Base-by-base conservation (phyloP, 2,329 filamentous ascomycete genomes). In the Ilyonectria destructans region DNA sequence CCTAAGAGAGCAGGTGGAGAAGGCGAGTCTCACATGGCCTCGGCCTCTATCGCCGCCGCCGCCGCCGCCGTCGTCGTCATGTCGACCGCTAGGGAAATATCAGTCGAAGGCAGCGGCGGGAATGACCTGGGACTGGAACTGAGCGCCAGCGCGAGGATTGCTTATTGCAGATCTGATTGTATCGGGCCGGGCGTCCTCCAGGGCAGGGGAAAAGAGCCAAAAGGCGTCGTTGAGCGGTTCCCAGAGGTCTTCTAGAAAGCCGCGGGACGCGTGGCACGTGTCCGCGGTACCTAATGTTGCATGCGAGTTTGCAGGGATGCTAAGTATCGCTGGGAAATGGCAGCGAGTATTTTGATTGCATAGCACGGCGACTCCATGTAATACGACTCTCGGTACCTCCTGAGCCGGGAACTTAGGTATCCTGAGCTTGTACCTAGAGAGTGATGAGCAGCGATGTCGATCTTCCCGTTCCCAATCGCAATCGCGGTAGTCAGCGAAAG, bases 1-100 rank as follows among this genome's bases (percentile, higher is more conserved):
- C 55, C 19, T 29, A n/a, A 43, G 40, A 19, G 40, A 26, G n/a
- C 19, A 33, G 51, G 58, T 23, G 29, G 29, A 12, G 40, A 43
- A 17, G 43, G 26, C 49, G n/a, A 21, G 59, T 55, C 65, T 58
- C 64, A 46, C 54, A 54, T 54, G 45, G 40, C 49, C 19, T 43
- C 52, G 29, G 48, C 40, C 17, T 40, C 31, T 46, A 15, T n/a
- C 12, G 31, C 12, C 12, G 23, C 48, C 29, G 23, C 12, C 31
- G 52, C 51, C 26, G 56, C 61, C 40, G 23, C 26, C 17, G 56
- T 45, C 65, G 52, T 57, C 65, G 56, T 61, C 55, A 61, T 67
- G 60, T 64, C 43, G 54, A 64, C 56, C 51, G 35, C 43, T 51
- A 37, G 46, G 23, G 48, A 54, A n/a, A 35, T 26, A 26, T 31